Evolutionary conservation across 1,139 yeast genomes (phyloP).

Genomic region (Starmera stellimalicola): DNA sequence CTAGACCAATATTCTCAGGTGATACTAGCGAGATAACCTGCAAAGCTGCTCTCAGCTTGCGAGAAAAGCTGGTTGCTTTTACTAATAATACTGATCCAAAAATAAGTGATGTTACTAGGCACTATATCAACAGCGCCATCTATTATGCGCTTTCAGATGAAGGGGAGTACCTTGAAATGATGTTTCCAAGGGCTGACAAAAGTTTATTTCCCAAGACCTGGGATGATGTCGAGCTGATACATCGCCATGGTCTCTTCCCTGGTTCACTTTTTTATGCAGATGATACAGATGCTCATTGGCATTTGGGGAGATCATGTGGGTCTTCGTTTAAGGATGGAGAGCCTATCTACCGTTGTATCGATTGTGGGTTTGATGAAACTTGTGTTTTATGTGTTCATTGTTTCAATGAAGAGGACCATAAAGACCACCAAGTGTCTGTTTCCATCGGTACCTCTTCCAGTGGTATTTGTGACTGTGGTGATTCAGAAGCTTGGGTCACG

Average conservation of each 20-base stretch:
- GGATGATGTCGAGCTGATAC: background rate
- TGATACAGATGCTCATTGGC: constrained; percentile 19
- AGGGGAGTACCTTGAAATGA: constrained; percentile 3
- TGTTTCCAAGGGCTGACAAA: constrained; percentile 6
- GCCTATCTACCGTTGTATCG: constrained; percentile 55
- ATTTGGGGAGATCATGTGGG: constrained; percentile 53
- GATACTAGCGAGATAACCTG: too few relatives aligned
- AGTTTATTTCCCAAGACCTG: constrained; percentile 2
- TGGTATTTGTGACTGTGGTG: constrained; percentile 69
- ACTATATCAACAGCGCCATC: constrained; percentile 3
- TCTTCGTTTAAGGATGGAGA: constrained; percentile 49
- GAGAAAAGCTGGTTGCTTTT: background rate
- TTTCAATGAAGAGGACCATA: constrained; percentile 59
- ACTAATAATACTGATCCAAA: background rate
- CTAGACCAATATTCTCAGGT: too few relatives aligned
- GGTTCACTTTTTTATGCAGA: constrained; percentile 1
- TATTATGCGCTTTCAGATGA: constrained; percentile 9
- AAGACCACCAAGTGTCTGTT: constrained; percentile 50
- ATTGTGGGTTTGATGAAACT: constrained; percentile 65
- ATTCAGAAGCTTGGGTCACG: constrained; percentile 48
- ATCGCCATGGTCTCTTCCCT: background rate
- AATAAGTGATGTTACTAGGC: background rate
- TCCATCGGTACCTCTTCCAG: constrained; percentile 41
- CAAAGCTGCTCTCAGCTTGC: background rate
- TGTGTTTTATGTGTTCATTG: constrained; percentile 68